Evolutionary conservation across 2,329 filamentous ascomycete genomes (phyloP), one percentile per base, ranked within the genome.

Genomic region (Zelopaecilomyces penicillatus): DNA sequence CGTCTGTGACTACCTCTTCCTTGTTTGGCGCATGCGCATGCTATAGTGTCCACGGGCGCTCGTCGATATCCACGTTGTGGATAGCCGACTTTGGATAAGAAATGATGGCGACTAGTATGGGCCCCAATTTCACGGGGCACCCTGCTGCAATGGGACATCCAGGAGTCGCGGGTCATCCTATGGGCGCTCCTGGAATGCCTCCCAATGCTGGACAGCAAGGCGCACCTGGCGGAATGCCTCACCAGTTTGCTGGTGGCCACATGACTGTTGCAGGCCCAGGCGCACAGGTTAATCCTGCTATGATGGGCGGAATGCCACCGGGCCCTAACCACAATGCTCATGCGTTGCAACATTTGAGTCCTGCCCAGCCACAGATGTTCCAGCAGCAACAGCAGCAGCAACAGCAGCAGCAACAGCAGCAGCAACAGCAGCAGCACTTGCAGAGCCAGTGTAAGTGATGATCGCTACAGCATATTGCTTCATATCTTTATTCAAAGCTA

Each of bases 221-320:
- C 63, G 74, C 72, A 43, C 82, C 83, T 52, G 79, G 77, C 29
- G 75, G 73, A 34, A 81, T 84, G 63, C 76, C 76, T 54, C 84
- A 85, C 62, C 83, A 86, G 64, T 74, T 82, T 54, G 67, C 65
- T 32, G 68, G 78, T 65, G 61, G 57, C 36, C 83, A 85, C 55
- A 85, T 86, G 69, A 81, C 77, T 49, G 84, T 84, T 29, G 85
- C 85, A 46, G 83, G 78, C 32, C 83, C 85, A 19, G 81, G 80
- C 53, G 78, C 76, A 49, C 83, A 86, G 60, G 82, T 87, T 52
- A 86, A 80, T 60, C 82, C 85, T 56, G 78, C 80, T 45, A 78
- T 89, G 74, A 87, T 90, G 83, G 77, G 70, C 52, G 82, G 77
- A 46, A 87, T 90, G 80, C 83, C 84, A 51, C 83, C 82, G 30